Evolutionary conservation across 2,329 filamentous ascomycete genomes (phyloP).

Genomic region (Colletotrichum endophyticum): DNA sequence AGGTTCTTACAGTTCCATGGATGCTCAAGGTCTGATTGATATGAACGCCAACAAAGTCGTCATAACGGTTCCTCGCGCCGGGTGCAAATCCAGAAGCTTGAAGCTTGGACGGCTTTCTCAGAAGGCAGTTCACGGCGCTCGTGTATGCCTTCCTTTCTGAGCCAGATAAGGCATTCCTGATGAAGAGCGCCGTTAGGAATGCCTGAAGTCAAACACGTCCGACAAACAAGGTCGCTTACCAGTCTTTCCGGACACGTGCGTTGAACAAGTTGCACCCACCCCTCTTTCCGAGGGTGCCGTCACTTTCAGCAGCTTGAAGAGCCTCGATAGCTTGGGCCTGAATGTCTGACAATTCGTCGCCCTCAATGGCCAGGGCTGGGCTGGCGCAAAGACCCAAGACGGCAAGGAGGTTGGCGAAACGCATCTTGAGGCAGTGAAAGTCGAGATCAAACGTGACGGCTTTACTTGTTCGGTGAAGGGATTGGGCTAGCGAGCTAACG

Average conservation of each 20-base stretch:
- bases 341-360: background rate
- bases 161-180: constrained; percentile 25
- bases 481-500: background rate
- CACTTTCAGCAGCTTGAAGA: background rate
- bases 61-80: constrained; percentile 13
- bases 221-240: background rate
- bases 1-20: background rate
- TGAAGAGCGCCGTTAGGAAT: background rate
- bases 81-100: constrained; percentile 8
- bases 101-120: background rate
- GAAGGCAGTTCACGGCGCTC: constrained; percentile 19
- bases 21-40: constrained; percentile 13
- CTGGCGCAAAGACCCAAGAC: background rate
- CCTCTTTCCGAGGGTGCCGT: background rate
- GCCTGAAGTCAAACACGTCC: background rate
- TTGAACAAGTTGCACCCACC: background rate
- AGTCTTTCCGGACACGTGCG: background rate
- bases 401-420: background rate
- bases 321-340: background rate
- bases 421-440: background rate
- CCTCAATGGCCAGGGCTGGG: background rate
- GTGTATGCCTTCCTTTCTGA: constrained; percentile 20
- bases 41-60: constrained; percentile 22
- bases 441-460: background rate
- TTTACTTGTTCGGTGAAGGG: background rate